phyloP scores from a whole-genome alignment of 2,329 filamentous ascomycete species.

The Aspergillus candidus region DNA sequence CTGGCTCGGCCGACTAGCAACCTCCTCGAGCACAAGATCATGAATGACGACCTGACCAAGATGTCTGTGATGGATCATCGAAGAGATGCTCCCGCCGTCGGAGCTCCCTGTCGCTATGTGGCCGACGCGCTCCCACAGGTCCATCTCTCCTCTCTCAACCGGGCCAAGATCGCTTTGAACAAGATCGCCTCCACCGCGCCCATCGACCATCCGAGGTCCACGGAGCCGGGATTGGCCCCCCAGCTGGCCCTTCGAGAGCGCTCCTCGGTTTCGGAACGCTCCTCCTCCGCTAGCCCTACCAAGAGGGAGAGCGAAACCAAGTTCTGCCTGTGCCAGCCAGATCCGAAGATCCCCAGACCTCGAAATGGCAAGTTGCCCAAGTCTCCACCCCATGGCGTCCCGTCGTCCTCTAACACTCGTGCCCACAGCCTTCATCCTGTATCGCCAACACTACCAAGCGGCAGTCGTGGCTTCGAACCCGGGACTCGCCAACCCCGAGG shows the following conservation, averaged over 20 bases:
- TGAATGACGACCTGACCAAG: conserved; percentile 29
- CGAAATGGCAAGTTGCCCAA: conserved; percentile 57
- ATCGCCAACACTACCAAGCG: conserved; percentile 86
- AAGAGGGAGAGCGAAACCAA: conserved; percentile 43
- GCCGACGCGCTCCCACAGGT: conserved; percentile 19
- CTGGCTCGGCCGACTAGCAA: conserved; percentile 29
- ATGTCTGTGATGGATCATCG: conserved; percentile 14
- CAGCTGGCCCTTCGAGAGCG: conserved; percentile 23
- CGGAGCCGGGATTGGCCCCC: conserved; percentile 12
- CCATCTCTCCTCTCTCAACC: conserved; percentile 24
- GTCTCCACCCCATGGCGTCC: conserved; percentile 12
- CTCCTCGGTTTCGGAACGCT: conserved; percentile 18
- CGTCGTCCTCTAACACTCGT: conserved; percentile 52
- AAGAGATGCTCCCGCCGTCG: conserved; percentile 10
- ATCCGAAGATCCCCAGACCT: conserved; percentile 64
- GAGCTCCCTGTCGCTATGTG: conserved; percentile 14
- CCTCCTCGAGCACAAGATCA: conserved; percentile 39
- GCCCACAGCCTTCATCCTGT: conserved; percentile 89
- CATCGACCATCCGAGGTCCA: conserved; percentile 12
- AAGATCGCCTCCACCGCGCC: conserved; percentile 12
- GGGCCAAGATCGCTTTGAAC: conserved; percentile 19
- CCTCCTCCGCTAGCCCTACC: conserved; percentile 31
- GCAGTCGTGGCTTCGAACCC: conserved; percentile 74
- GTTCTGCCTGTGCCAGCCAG: conserved; percentile 64
- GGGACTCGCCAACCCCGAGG: conserved; percentile 88